Evolutionary conservation across 2,329 filamentous ascomycete genomes (phyloP), one percentile per base, ranked within the genome.

Genomic region (Metarhizium album): DNA sequence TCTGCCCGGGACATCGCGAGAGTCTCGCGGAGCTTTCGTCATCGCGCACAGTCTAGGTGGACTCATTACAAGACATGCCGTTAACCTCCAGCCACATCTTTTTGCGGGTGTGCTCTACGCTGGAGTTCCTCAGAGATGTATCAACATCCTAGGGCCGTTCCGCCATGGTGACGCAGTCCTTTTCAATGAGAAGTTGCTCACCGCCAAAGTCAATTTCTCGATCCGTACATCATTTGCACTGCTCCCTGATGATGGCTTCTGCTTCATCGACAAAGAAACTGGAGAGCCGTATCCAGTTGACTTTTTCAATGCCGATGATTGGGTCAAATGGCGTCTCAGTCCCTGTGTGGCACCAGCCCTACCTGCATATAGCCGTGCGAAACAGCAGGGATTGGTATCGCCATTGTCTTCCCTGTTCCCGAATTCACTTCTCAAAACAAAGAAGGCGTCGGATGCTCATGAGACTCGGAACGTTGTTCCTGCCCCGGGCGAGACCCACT

Each of bases 111-210:
- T 95, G 1, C 65, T 95, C 2, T 97, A 88, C 62, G 90, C 87
- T 1, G 91, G 90, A 8, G 82, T 85, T 1, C 90, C 90, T 0
- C 84, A 91, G 57, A 80, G 86, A 49, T 95, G 90, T 63, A 82
- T 96, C 63, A 96, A 95, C 63, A 93, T 95, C 48, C 76, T 96
- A 3, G 91, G 91, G 0, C 90, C 90, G 1, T 67, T 97, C 13
- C 83, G 90, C 35, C 91, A 95, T 59, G 90, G 90, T n/a, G 90
- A 97, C 62, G 87, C 90, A 18, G 90, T 96, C 0, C 75, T 95
- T 1, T 75, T 96, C 53, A 95, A 90, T 60, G 90, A 90, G 54
- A 87, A 88, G 57, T 85, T 96, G 0, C 75, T 97, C 16, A 95
- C 90, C 1, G 90, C 91, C 0, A 87, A 93, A 62, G 90, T 95